Percentiles rank a stretch among this genome's conserved stretches.
Conservation (phyloP, 106 monocot species). For the Dioscorea alata region DNA sequence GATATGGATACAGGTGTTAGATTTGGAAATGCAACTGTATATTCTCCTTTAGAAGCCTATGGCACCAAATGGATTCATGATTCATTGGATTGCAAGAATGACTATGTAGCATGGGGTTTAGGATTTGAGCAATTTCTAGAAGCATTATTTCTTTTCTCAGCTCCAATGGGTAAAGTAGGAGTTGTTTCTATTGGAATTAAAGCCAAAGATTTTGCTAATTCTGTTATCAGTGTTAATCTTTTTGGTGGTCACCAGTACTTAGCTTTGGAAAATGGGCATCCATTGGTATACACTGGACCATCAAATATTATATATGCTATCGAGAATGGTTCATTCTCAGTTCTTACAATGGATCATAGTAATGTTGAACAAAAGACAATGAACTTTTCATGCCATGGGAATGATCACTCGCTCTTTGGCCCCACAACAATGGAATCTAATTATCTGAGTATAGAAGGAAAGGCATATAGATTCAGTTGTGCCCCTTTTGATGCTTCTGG, state of each 20-base stretch:
- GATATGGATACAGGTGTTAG: slow-evolving; percentile 5
- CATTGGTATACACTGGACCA: background rate
- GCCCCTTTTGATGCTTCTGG: slow-evolving; percentile 8
- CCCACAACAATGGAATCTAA: background rate
- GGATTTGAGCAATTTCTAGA: slow-evolving; percentile 6
- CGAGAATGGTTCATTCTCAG: background rate
- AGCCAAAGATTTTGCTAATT: slow-evolving; percentile 7
- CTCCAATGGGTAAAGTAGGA: slow-evolving; percentile 10
- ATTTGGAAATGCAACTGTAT: background rate
- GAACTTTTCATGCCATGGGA: slow-evolving; percentile 8
- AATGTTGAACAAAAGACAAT: background rate
- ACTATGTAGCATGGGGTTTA: slow-evolving; percentile 10
- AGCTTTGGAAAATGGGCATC: slow-evolving; percentile 7
- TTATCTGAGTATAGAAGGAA: background rate
- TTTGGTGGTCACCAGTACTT: slow-evolving; percentile 3
- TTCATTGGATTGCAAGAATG: slow-evolving; percentile 8
- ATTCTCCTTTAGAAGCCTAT: background rate
- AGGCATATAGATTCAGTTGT: background rate
- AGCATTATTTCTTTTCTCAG: slow-evolving; percentile 9
- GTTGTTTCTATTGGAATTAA: slow-evolving; percentile 13
- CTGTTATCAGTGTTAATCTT: slow-evolving; percentile 1
- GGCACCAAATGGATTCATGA: slow-evolving; percentile 8
- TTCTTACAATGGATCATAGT: background rate
- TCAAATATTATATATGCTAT: background rate
- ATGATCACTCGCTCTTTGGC: background rate